These are phyloP conservation scores for Funneliformis caledonium DNA, from an alignment of 371 early-diverging fungal genomes.

Conservation along the genomic window DNA sequence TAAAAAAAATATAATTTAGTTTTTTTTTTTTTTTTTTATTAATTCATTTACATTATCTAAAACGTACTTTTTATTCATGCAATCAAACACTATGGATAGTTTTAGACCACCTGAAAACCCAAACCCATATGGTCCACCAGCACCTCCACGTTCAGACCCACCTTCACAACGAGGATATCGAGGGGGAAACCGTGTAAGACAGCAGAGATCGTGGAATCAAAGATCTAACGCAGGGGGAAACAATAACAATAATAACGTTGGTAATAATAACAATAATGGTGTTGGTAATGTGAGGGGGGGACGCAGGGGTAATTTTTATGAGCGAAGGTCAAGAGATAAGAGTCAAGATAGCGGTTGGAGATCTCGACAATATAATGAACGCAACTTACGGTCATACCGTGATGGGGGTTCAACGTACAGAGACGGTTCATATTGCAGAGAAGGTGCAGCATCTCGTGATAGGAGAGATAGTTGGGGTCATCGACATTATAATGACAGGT, in stretches of 20 bases:
- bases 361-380: slow-evolving; percentile 18
- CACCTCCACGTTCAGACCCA: background rate
- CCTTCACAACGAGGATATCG: slow-evolving; percentile 19
- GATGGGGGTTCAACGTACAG: slow-evolving; percentile 5
- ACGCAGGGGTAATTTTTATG: background rate
- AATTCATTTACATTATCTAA: background rate
- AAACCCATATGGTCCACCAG: slow-evolving; percentile 36
- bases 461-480: slow-evolving; percentile 29
- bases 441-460: slow-evolving; percentile 13
- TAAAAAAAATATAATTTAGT: background rate
- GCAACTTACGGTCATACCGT: background rate
- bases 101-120: slow-evolving; percentile 34
- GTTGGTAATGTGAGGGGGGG: background rate
- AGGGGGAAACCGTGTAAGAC: background rate
- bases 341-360: slow-evolving; percentile 25
- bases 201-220: slow-evolving; percentile 15
- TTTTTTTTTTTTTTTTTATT: background rate
- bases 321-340: slow-evolving; percentile 25
- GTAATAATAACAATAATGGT: background rate
- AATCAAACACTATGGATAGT: slow-evolving; percentile 14
- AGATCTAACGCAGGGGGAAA: background rate
- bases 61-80: background rate
- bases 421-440: slow-evolving; percentile 25
- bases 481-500: slow-evolving; percentile 21
- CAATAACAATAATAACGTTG: background rate